Percentiles rank a stretch among this genome's conserved stretches.
phyloP scores from a whole-genome alignment of 306 rosid genomes.

The Casuarina glauca region DNA sequence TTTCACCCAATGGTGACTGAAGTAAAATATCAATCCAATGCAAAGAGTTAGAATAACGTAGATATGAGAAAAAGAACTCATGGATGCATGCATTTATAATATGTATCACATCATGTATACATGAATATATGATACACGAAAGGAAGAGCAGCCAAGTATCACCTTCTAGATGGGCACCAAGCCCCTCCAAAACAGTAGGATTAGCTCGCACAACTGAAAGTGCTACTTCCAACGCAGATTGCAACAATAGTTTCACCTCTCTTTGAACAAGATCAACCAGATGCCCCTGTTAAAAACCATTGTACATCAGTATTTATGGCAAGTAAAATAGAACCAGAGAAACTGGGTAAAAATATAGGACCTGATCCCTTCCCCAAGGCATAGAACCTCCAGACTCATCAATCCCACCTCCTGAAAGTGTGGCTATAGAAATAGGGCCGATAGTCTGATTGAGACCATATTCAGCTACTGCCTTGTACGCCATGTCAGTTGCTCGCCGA shows the following conservation, averaged over 20 bases:
- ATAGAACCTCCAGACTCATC: slow-evolving; percentile 80
- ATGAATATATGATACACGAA: background rate
- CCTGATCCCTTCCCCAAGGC: slow-evolving; percentile 98
- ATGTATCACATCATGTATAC: background rate
- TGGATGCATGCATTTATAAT: no score
- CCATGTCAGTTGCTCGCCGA: slow-evolving; percentile 95
- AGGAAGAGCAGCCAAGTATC: background rate
- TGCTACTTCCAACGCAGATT: slow-evolving; percentile 86
- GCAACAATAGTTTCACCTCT: slow-evolving; percentile 86
- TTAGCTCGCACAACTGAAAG: slow-evolving; percentile 86
- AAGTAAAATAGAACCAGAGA: slow-evolving; percentile 17
- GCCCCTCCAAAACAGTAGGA: slow-evolving; percentile 91
- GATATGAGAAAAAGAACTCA: no score
- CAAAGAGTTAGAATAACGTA: no score
- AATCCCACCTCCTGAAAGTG: slow-evolving; percentile 81
- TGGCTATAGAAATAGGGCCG: slow-evolving; percentile 89
- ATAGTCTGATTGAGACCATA: slow-evolving; percentile 89
- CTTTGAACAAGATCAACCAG: slow-evolving; percentile 92
- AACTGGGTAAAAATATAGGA: slow-evolving; percentile 33
- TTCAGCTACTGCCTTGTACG: slow-evolving; percentile 98
- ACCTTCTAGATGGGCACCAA: slow-evolving; percentile 94
- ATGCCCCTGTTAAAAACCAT: slow-evolving; percentile 64
- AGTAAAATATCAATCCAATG: no score
- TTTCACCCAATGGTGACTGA: no score
- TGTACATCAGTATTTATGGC: slow-evolving; percentile 39